phyloP scores from a whole-genome alignment of 495 filamentous ascomycete genomes.

The Penicillium herquei region DNA sequence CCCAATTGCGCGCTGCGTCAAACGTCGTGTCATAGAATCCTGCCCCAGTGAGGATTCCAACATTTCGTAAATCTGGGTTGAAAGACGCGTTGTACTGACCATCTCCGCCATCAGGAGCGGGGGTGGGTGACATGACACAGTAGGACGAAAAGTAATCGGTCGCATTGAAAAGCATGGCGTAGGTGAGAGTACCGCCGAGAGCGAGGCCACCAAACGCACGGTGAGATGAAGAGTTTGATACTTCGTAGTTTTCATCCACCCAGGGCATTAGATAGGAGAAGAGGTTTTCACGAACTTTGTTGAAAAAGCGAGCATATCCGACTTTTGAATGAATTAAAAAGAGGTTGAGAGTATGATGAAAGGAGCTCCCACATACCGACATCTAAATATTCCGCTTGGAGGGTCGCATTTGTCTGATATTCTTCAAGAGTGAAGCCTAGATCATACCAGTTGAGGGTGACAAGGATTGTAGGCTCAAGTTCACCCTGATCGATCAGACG shows the following conservation, averaged over 20 bases:
- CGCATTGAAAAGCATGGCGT: background rate
- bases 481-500: background rate
- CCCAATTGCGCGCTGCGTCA: background rate
- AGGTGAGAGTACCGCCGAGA: background rate
- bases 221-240: background rate
- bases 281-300: background rate
- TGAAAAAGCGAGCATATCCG: background rate
- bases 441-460: background rate
- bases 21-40: background rate
- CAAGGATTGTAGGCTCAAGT: background rate
- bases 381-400: background rate
- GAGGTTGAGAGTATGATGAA: background rate
- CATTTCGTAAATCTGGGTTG: background rate
- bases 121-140: slow-evolving; percentile 1
- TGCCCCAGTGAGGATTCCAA: background rate
- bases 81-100: background rate
- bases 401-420: background rate
- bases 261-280: background rate
- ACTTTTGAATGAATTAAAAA: background rate
- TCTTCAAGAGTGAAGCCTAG: background rate
- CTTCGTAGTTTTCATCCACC: background rate
- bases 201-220: background rate
- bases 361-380: background rate
- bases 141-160: background rate
- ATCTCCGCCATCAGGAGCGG: background rate